Base-by-base conservation (phyloP, 1,139 yeast species). In the Lodderomyces pseudojiufengensis region DNA sequence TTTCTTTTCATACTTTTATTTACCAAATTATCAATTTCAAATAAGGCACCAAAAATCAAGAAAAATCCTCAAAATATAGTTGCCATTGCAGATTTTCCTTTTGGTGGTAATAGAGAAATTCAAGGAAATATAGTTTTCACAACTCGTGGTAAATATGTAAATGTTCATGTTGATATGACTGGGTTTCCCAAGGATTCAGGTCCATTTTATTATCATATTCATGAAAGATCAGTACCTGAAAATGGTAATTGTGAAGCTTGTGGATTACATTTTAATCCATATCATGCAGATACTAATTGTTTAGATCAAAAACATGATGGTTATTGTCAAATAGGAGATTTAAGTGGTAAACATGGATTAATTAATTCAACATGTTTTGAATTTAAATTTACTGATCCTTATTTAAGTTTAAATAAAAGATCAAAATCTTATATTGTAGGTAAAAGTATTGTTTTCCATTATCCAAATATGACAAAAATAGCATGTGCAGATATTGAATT, bases 341-440 rank as follows among this genome's bases (percentile, higher is more conserved):
- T 78, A 45, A 71, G 80, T 31, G 84, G 84, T 23, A 78, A 78
- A 50, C 81, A 78, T 52, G 84, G 84, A 3, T 63, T 63, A 56
- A 73, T 78, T 44, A 65, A 74, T 47, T 63, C 77, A 18, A 75
- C 80, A 3, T 74, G 80, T 47, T 73, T 69, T 53, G 77, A 74
- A 50, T 61, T 73, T 20, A 65, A 63, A 41, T 78, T 73, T 50
- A 51, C 61, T 35, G 84, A 78, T 48, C 76, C 76, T 4, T 78
- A 64, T 52, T 52, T 78, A 38, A 73, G 81, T 0, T 66, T 78
- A 48, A 63, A 75, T 47, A 63, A 66, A 24, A 54, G 54, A 26
- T 63, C 74, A 24, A 69, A 70, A 31, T 63, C 78, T 9, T 72
- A 60, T 47, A 64, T 78, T 46, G 70, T 78, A 39, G 78, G 78